Evolutionary conservation across 129 eudicot genomes (phyloP).

Genomic region (Lactuca sativa): DNA sequence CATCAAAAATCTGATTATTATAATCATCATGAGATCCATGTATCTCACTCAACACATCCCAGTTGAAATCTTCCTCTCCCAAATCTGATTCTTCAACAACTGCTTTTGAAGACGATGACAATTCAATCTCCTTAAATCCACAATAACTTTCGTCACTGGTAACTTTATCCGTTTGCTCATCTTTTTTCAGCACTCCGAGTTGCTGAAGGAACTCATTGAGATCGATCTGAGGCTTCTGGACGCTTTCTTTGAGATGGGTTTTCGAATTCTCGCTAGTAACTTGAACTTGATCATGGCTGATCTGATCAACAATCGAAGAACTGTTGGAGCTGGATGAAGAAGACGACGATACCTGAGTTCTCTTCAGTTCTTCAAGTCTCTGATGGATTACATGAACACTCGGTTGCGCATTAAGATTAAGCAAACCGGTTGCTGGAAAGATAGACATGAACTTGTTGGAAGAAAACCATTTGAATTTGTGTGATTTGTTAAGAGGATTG

Average conservation of each 20-base stretch:
- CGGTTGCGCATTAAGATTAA: conserved; percentile 83
- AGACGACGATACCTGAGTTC: conserved; percentile 40
- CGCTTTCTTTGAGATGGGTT: conserved; percentile 24
- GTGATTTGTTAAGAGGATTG: conserved; percentile 85
- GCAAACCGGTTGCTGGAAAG: conserved; percentile 64
- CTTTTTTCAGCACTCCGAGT: conserved; percentile 69
- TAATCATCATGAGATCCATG: conserved; percentile 34
- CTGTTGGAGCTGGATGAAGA: conserved; percentile 54
- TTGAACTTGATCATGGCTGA: conserved; percentile 19
- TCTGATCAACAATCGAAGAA: conserved; percentile 35
- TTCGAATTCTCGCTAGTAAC: conserved; percentile 24
- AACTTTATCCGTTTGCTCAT: conserved; percentile 25
- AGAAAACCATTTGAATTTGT: conserved; percentile 86
- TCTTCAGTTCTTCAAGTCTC: conserved; percentile 78
- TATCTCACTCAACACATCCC: conserved; percentile 78
- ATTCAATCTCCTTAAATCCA: conserved; percentile 39
- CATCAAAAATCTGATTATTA: conserved; percentile 33
- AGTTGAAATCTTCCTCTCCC: conserved; percentile 46
- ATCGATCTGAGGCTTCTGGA: conserved; percentile 93
- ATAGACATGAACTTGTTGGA: conserved; percentile 55
- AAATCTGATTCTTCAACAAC: conserved; percentile 38
- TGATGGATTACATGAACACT: conserved; percentile 92
- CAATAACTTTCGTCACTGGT: conserved; percentile 2
- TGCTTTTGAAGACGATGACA: conserved; percentile 33
- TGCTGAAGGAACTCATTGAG: conserved; percentile 90